Conservation (phyloP, 2,329 filamentous ascomycete genomes). For the Fusarium irregulare region DNA sequence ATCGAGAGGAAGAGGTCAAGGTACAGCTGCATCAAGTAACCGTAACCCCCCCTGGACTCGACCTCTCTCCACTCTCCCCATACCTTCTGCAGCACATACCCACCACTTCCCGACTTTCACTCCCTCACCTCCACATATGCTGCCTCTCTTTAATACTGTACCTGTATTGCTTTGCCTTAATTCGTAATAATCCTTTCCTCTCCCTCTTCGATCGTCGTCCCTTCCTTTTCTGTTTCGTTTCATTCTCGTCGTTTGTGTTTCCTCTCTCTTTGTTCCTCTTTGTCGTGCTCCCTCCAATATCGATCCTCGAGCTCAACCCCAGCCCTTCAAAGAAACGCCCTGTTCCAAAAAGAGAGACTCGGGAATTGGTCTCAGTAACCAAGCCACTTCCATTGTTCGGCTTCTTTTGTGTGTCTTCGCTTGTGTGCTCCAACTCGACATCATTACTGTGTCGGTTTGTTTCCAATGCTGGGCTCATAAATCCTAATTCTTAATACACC, state of each 20-base stretch:
- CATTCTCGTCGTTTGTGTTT: constrained; percentile 20
- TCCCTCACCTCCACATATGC: constrained; percentile 2
- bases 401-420: constrained; percentile 34
- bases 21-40: constrained; percentile 21
- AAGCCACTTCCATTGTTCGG: constrained; percentile 36
- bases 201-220: constrained; percentile 18
- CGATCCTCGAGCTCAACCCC: constrained; percentile 22
- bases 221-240: constrained; percentile 15
- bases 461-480: constrained; percentile 46
- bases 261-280: constrained; percentile 18
- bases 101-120: constrained; percentile 27
- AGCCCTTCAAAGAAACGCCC: constrained; percentile 12
- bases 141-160: constrained; percentile 20
- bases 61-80: constrained; percentile 30
- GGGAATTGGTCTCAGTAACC: constrained; percentile 30
- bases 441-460: constrained; percentile 37
- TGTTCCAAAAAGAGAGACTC: constrained; percentile 31
- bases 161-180: constrained; percentile 16
- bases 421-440: constrained; percentile 33
- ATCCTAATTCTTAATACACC: constrained; percentile 48
- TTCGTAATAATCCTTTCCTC: constrained; percentile 36
- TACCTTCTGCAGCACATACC: constrained; percentile 7
- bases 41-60: constrained; percentile 10
- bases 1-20: background rate
- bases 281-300: constrained; percentile 12